These are phyloP conservation scores for Trametes gibbosa DNA, from an alignment of 768 basidiomycete genomes.

Conservation along the genomic window DNA sequence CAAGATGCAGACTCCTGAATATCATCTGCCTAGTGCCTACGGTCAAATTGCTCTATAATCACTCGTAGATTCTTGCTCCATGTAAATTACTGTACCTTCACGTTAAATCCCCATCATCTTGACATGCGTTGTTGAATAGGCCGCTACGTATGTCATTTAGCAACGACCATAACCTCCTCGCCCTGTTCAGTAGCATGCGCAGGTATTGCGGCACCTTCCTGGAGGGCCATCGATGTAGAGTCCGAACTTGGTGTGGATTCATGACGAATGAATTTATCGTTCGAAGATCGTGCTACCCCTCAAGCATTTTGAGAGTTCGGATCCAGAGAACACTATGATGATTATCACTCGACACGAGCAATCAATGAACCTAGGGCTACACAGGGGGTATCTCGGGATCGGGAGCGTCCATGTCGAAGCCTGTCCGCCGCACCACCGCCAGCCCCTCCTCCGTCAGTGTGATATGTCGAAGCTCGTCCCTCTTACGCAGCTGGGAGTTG, in stretches of 20 bases:
- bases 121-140: too few species aligned
- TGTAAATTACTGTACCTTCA: not conserved
- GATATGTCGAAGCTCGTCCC: not conserved
- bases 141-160: too few species aligned
- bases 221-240: not conserved
- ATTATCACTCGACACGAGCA: not conserved
- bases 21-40: not conserved
- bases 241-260: too few species aligned
- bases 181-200: too few species aligned
- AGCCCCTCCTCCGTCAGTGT: not conserved
- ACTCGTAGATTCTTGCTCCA: not conserved
- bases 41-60: not conserved
- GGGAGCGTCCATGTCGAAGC: not conserved
- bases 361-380: not conserved
- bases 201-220: too few species aligned
- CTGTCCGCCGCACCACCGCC: not conserved
- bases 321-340: too few species aligned
- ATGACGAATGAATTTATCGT: too few species aligned
- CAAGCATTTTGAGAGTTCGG: too few species aligned
- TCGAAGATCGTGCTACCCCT: too few species aligned
- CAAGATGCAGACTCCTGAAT: not conserved
- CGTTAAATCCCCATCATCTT: too few species aligned
- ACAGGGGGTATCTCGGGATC: not conserved
- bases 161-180: too few species aligned
- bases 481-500: constrained; percentile 17